Evolutionary conservation across 2,329 filamentous ascomycete species (phyloP), one percentile per base, ranked within the genome.

Genomic region (Sporothrix variecibatus): DNA sequence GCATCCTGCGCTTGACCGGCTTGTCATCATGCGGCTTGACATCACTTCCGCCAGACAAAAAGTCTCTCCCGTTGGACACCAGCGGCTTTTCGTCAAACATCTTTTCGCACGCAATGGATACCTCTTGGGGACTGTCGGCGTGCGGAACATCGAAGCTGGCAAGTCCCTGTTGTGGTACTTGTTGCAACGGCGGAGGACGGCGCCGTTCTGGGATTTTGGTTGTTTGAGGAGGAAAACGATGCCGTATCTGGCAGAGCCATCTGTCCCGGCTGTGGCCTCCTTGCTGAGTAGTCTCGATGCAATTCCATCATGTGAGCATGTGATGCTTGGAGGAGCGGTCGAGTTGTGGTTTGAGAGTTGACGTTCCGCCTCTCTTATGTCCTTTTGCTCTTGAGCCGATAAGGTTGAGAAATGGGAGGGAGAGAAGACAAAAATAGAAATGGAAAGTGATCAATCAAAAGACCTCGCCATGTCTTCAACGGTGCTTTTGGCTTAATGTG

Each of bases 1-100:
- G 86, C 84, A 92, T 88, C 76, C 90, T 85, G 62, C 90, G 84
- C 43, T 88, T 85, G 75, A 90, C 88, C 2, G 84, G 84, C 75
- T 83, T 86, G 67, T 73, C 68, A 74, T 72, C 70, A 43, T 56
- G 56, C 1, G 28, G 68, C 23, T 70, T 62, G 31, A 4, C 38
- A 40, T 71, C 69, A 26, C 38, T 46, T 20, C 34, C 26, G 2
- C 60, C 62, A 26, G 73, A n/a, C 8, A 58, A 8, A 31, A 51
- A 72, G 0, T 56, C 15, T 11, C 70, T 40, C 1, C 70, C 38
- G 15, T n/a, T 38, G 28, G 70, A n/a, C 2, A 34, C 40, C 1
- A n/a, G 20, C 31, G 53, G 65, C 51, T 71, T 73, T n/a, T 75
- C 74, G 34, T 73, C 56, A 51, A 75, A 75, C 26, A 75, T 64